Base-by-base conservation (phyloP, 176 grass and related monocot species). In the Eragrostis nindensis region DNA sequence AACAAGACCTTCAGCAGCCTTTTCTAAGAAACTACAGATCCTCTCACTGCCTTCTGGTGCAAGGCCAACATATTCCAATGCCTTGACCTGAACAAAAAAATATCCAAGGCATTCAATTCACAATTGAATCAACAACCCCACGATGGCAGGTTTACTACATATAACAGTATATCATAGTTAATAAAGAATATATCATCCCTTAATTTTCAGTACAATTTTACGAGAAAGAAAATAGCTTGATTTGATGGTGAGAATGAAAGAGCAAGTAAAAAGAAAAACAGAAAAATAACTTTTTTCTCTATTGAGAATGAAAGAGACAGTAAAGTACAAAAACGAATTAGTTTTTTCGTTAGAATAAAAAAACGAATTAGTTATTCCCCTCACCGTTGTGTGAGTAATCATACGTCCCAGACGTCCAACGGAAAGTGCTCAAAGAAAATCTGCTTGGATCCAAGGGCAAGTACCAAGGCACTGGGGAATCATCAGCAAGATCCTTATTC, bases 381-480 rank as follows among this genome's bases (percentile, higher is more conserved):
- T 84, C 82, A 99, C 96, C 88, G 95, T 83, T 69, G 79, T 90
- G 56, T 87, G 90, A 47, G 90, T 93, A 84, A 93, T 76, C 65
- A 93, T 49, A n/a, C 96, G 96, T 65, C 96, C 96, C 57, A 24
- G 90, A 67, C 25, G 96, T 99, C 82, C 93, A 81, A 50, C 96
- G 96, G 63, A 99, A 99, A 84, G 93, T 93, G 86, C 92, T 93
- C 56, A 95, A 66, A 2, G 96, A 99, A 71, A 99, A 88, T 54
- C 79, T 81, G 59, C 93, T 93, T 63, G 83, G 62, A 82, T 95
- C 96, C 86, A 99, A 82, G 40, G 96, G 96, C 84, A 93, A 80
- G 89, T 91, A 99, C 96, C 96, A 99, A 69, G 96, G 75, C 68
- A 95, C 54, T 39, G 89, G 92, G 71, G 96, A 99, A 91, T 95